Base-by-base conservation (phyloP, 2,329 filamentous ascomycete species). In the Didymella exigua region DNA sequence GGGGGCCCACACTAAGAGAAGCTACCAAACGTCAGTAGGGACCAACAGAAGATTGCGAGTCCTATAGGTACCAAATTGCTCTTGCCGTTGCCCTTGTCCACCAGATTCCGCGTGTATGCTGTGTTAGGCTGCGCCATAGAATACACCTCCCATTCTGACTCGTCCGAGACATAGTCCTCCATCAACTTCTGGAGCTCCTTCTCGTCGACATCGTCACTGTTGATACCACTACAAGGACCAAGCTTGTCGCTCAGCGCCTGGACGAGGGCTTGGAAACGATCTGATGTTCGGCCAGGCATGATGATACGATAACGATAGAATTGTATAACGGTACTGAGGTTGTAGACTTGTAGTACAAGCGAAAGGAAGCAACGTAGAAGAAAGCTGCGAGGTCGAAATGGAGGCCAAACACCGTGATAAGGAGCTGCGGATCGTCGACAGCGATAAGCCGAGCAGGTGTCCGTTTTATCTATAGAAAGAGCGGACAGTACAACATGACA, bases 1-100 rank as follows among this genome's bases (percentile, higher is more conserved):
- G 0, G 93, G 92, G 14, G 87, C 88, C 93, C 93, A 97, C 33
- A 96, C 92, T 34, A 96, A 84, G 42, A 96, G 85, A 59, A 96
- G 84, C 89, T 93, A 73, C 3, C 33, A 10, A 26, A 37, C 11
- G 36, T 66, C 29, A 65, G 60, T 47, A 29, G 11, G 2, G 30
- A 26, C 40, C 49, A 34, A 27, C 18, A 27, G 7, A 2, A 16
- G 13, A 8, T 26, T 48, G 19, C 14, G 44, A 16, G n/a, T 26
- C 13, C 0, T n/a, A 30, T 24, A 18, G 24, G 48, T 76, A 89
- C 86, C 72, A 91, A 74, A 67, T 91, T 91, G 68, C 86, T 87
- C 75, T 90, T 90, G 55, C 86, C 91, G 65, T 96, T 96, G 2
- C 92, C 91, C 71, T 92, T 89, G 68, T 96, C 91, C 38, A 97